These are phyloP conservation scores for Erodium chrysanthum DNA, from an alignment of 441 rosid genomes.

Conservation along the genomic window DNA sequence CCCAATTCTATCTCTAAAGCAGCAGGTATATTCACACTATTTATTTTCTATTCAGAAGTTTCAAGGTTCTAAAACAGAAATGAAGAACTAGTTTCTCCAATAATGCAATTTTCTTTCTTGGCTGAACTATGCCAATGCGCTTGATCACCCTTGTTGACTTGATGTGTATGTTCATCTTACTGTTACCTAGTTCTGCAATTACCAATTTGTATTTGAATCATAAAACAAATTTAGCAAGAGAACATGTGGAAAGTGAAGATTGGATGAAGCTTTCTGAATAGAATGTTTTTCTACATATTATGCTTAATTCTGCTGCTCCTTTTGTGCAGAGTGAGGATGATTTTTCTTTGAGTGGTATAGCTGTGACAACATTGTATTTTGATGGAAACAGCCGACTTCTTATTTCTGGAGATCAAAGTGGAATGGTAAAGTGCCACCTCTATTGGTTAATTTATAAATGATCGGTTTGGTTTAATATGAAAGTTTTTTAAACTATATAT, in stretches of 20 bases:
- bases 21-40: slow-evolving; percentile 45
- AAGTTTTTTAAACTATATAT: slow-evolving; percentile 7
- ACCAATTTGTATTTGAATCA: background rate
- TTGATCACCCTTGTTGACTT: background rate
- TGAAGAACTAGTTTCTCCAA: background rate
- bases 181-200: background rate
- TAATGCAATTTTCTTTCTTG: background rate
- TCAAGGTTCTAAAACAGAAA: background rate
- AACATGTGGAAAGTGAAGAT: background rate
- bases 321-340: slow-evolving; percentile 65
- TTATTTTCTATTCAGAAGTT: background rate
- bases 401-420: slow-evolving; percentile 72
- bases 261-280: background rate
- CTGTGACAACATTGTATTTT: slow-evolving; percentile 55
- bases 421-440: slow-evolving; percentile 41
- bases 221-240: slow-evolving; percentile 2
- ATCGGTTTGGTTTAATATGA: slow-evolving; percentile 7
- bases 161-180: background rate
- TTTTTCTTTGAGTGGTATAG: slow-evolving; percentile 50
- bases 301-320: slow-evolving; percentile 8
- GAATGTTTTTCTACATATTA: slow-evolving; percentile 4
- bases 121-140: background rate
- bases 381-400: slow-evolving; percentile 47
- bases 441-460: slow-evolving; percentile 2
- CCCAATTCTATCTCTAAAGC: slow-evolving; percentile 56